phyloP scores from a whole-genome alignment of 257 asterid genomes.

The Dorcoceras hygrometricum region DNA sequence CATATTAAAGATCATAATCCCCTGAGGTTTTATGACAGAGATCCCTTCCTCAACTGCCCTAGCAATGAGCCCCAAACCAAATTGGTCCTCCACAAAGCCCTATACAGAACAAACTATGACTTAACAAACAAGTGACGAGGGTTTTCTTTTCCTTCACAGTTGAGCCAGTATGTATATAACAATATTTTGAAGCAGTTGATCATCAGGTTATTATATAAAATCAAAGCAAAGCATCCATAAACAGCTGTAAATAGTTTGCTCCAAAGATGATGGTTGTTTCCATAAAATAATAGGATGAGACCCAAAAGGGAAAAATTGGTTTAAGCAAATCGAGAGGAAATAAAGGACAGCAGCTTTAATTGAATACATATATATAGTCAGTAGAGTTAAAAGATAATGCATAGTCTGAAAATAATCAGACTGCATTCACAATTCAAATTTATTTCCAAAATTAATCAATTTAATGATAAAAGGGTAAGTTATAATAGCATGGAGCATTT shows the following conservation, averaged over 20 bases:
- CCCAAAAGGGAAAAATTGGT: not conserved
- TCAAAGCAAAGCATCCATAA: not conserved
- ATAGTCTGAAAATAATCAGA: not conserved
- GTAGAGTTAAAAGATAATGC: conserved; percentile 13
- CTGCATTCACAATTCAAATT: conserved; percentile 4
- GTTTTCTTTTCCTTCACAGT: not conserved
- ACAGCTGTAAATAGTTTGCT: not conserved
- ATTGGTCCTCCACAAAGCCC: conserved; percentile 82
- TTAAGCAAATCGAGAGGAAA: not conserved
- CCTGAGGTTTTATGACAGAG: conserved; percentile 90
- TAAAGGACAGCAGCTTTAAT: not conserved
- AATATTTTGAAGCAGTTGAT: conserved; percentile 8
- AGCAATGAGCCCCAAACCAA: conserved; percentile 96
- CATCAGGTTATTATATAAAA: not conserved
- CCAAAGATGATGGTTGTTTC: not conserved
- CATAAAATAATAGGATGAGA: not conserved
- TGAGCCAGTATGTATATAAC: conserved; percentile 17
- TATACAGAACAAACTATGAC: conserved; percentile 26
- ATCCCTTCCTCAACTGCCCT: conserved; percentile 99
- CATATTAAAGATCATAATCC: conserved; percentile 98
- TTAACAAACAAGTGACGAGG: not conserved
- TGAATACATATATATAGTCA: not conserved
- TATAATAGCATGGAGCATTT: conserved; percentile 19
- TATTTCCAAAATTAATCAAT: not conserved
- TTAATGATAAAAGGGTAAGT: too few relatives aligned